phyloP scores from a whole-genome alignment of 2,329 filamentous ascomycete species.

The Ceratocystiopsis sp. region DNA sequence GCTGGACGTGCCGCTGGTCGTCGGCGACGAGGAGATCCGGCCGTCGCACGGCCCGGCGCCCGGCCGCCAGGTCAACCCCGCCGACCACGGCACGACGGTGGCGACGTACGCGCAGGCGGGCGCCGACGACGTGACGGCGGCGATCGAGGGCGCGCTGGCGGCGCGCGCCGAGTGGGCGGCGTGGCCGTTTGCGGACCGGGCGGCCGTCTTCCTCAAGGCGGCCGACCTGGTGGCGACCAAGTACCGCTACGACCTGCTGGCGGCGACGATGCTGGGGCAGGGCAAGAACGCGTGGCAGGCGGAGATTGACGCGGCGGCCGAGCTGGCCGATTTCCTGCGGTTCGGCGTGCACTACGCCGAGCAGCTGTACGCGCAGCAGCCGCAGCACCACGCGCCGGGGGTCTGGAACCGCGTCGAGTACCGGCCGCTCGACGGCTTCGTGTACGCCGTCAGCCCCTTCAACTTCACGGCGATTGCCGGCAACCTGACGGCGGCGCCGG shows the following conservation, averaged over 20 bases:
- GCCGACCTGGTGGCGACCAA: conserved; percentile 81
- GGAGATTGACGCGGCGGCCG: conserved; percentile 92
- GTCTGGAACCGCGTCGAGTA: conserved; percentile 89
- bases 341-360: conserved; percentile 92
- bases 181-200: conserved; percentile 76
- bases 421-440: conserved; percentile 81
- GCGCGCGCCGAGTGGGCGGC: conserved; percentile 76
- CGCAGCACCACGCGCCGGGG: conserved; percentile 62
- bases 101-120: conserved; percentile 77
- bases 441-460: conserved; percentile 88
- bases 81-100: conserved; percentile 58
- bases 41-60: conserved; percentile 45
- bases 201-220: conserved; percentile 88
- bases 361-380: conserved; percentile 78
- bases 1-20: conserved; percentile 63
- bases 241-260: conserved; percentile 95
- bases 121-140: conserved; percentile 54
- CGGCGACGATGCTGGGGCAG: conserved; percentile 86
- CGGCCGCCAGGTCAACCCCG: conserved; percentile 63
- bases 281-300: conserved; percentile 98
- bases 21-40: conserved; percentile 68
- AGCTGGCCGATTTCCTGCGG: conserved; percentile 80
- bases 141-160: conserved; percentile 71
- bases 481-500: conserved; percentile 69
- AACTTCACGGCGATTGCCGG: conserved; percentile 94